Base-by-base conservation (phyloP, 768 basidiomycete species). In the Rhodotorula graminis region DNA sequence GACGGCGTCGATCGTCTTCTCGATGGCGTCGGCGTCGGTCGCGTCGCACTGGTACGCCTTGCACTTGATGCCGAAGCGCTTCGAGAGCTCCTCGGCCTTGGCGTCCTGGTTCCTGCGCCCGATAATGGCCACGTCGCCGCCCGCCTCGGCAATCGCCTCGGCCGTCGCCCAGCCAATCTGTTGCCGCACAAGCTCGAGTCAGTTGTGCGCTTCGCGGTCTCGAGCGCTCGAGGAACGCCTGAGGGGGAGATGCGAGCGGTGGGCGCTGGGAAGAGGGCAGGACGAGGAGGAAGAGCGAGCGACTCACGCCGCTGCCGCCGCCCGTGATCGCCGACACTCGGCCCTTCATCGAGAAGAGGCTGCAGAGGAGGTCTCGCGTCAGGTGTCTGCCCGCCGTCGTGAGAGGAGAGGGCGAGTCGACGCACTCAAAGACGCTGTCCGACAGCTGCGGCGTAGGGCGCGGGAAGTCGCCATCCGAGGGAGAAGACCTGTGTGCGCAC, bases 41-140 rank as follows among this genome's bases (percentile, higher is more conserved):
- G 65, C 74, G 46, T 68, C 63, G 64, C 59, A 63, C 64, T 69
- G 50, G 58, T 58, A 69, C 25, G 74, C 74, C 62, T 62, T 25
- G 56, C 40, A 42, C 59, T 61, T 61, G 64, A 76, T 64, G 64
- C 61, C 61, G 59, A 46, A 72, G 12, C 62, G 44, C 37, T 65
- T 50, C 25, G 25, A 59, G n/a, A 76, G 58, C 49, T 70, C 60
- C 16, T 50, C 44, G 1, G 71, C 65, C 16, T 55, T 49, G 37
- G 65, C 61, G 21, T 60, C 29, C 18, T 67, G 64, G 40, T 72
- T 64, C 61, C 63, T 64, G n/a, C 63, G 53, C 65, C 69, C 46
- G 57, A 72, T 42, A 44, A 73, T 50, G 37, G 71, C 71, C 21
- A 76, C 71, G 53, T 73, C 57, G 47, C 67, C 74, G 29, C 74